Percentiles rank a stretch among this genome's conserved stretches.
These are phyloP conservation scores for Quillaja saponaria DNA, from an alignment of 306 rosid genomes.

Conservation along the genomic window DNA sequence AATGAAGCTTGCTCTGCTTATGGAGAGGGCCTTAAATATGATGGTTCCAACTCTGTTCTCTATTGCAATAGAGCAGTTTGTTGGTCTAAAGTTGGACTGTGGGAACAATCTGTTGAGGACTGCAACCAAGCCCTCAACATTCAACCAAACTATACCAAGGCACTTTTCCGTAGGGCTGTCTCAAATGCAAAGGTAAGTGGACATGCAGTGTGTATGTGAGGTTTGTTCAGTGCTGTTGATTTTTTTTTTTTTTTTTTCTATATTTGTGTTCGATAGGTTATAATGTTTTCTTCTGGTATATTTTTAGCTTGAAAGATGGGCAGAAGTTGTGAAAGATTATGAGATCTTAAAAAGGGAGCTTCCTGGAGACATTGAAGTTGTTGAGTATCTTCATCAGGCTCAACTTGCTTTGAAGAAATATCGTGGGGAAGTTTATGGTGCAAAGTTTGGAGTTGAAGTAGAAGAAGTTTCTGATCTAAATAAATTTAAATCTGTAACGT, in stretches of 20 bases:
- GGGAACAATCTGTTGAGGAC: conserved; percentile 89
- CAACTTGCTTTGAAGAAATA: conserved; percentile 58
- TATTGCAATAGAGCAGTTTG: conserved; percentile 91
- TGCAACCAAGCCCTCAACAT: conserved; percentile 80
- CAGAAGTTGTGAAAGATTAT: conserved; percentile 77
- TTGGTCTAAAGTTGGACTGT: conserved; percentile 83
- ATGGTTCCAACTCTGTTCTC: conserved; percentile 62
- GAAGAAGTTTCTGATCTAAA: conserved; percentile 69
- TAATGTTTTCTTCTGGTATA: conserved; percentile 1
- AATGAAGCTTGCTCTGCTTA: conserved; percentile 84
- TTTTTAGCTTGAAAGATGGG: conserved; percentile 88
- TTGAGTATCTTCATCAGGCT: conserved; percentile 69
- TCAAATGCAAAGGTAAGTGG: conserved; percentile 73
- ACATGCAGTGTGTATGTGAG: neutral
- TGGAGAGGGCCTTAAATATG: conserved; percentile 89
- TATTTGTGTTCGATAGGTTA: neutral
- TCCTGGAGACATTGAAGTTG: conserved; percentile 75
- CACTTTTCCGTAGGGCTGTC: conserved; percentile 78
- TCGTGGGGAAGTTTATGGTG: conserved; percentile 40
- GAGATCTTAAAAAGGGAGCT: conserved; percentile 67
- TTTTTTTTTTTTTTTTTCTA: neutral
- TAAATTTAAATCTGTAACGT: conserved; percentile 61
- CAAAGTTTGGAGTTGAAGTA: conserved; percentile 69
- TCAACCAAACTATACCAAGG: conserved; percentile 81
- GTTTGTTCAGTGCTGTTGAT: conserved; percentile 1